A percentile compares a stretch with the other conserved stretches of the same genome.
Evolutionary conservation across 139 green algal species (phyloP).

Genomic region (Eudorina sp.): DNA sequence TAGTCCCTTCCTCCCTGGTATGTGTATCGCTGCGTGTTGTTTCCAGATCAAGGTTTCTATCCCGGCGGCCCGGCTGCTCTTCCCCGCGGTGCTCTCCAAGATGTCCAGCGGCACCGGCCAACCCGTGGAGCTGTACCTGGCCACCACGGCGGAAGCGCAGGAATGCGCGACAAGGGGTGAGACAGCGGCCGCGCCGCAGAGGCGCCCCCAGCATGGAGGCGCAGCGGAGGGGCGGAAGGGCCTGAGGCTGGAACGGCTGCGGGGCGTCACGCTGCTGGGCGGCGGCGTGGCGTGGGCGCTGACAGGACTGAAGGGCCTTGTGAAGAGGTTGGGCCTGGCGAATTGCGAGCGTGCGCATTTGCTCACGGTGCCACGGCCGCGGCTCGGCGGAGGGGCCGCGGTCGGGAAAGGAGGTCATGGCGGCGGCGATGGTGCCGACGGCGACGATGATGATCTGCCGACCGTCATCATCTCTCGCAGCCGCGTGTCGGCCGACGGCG

Average conservation of each 20-base stretch:
- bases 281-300: background rate
- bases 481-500: background rate
- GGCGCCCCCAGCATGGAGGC: no score
- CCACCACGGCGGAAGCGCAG: no score
- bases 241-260: background rate
- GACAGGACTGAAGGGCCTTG: background rate
- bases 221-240: no score
- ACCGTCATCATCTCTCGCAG: background rate
- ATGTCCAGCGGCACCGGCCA: background rate
- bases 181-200: no score
- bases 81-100: background rate
- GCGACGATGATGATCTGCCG: background rate
- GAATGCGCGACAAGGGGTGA: no score
- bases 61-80: background rate
- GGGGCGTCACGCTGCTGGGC: background rate
- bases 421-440: background rate
- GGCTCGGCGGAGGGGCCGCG: background rate
- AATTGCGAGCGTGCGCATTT: background rate
- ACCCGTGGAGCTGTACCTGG: background rate
- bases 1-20: no score
- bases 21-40: no score
- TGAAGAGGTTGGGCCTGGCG: background rate
- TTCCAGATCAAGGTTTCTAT: background rate
- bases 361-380: background rate
- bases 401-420: background rate